Evolutionary conservation across 1,284 basidiomycete genomes (phyloP).

Genomic region (Trametes pubescens): DNA sequence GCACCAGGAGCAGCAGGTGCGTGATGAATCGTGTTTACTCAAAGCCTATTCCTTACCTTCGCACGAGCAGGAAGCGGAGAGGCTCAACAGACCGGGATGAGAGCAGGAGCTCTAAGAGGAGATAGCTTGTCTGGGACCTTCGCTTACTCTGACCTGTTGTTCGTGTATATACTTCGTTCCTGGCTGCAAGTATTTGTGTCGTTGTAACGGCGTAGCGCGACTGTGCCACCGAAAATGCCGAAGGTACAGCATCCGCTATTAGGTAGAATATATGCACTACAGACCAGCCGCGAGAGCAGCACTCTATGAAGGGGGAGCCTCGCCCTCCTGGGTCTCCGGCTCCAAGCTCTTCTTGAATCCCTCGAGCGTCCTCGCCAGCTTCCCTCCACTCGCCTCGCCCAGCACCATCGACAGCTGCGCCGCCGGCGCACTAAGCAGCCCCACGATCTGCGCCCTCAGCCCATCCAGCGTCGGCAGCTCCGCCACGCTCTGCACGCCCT

Average conservation of each 20-base stretch:
- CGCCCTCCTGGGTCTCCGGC: conserved; percentile 48
- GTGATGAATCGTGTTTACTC: conserved; percentile 15
- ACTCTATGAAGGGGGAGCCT: conserved; percentile 28
- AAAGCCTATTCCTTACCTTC: conserved; percentile 6
- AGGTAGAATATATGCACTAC: conserved; percentile 30
- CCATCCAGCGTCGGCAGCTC: conserved; percentile 76
- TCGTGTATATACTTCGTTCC: conserved; percentile 2
- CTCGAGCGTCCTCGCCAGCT: conserved; percentile 77
- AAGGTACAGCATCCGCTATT: conserved; percentile 20
- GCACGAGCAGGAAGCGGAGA: conserved; percentile 41
- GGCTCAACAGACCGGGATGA: conserved; percentile 44
- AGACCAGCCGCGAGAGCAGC: conserved; percentile 14
- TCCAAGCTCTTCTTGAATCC: conserved; percentile 80
- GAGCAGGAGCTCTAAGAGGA: conserved; percentile 43
- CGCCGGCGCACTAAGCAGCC: conserved; percentile 75
- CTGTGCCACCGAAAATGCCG: not conserved
- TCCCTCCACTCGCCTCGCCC: conserved; percentile 77
- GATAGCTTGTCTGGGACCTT: conserved; percentile 30
- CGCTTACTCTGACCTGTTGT: conserved; percentile 3
- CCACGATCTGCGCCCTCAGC: conserved; percentile 77
- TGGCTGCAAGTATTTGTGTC: not conserved
- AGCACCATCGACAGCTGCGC: conserved; percentile 74
- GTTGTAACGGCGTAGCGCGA: not conserved
- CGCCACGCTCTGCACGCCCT: conserved; percentile 66
- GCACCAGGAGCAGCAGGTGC: conserved; percentile 41